These are phyloP conservation scores for Clonostachys rhizophaga DNA, from an alignment of 2,329 filamentous ascomycete genomes.

Conservation along the genomic window DNA sequence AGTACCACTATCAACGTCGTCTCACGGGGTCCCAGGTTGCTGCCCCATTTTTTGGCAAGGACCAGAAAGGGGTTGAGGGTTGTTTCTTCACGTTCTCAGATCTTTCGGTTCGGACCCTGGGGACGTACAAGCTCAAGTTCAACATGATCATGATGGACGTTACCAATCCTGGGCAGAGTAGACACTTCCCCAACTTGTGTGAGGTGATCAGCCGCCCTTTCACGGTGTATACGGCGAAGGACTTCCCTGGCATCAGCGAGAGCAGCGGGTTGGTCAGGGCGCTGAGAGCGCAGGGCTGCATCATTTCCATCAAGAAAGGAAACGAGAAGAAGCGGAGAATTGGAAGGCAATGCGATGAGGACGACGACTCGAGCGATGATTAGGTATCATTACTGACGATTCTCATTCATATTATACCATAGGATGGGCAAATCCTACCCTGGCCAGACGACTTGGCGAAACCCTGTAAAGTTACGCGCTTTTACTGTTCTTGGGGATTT, in stretches of 20 bases:
- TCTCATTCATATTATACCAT: too few species aligned
- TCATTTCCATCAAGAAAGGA: conserved; percentile 83
- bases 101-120: conserved; percentile 73
- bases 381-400: conserved; percentile 9
- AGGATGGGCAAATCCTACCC: too few species aligned
- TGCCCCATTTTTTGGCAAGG: conserved; percentile 70
- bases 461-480: too few species aligned
- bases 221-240: conserved; percentile 77
- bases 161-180: conserved; percentile 36
- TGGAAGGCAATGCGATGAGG: not conserved
- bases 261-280: conserved; percentile 70
- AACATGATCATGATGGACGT: conserved; percentile 69
- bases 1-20: conserved; percentile 67
- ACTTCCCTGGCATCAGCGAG: conserved; percentile 79
- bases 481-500: too few species aligned
- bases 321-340: conserved; percentile 56
- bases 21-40: conserved; percentile 78
- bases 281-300: conserved; percentile 74
- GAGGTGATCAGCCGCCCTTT: conserved; percentile 65
- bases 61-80: conserved; percentile 68
- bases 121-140: conserved; percentile 71
- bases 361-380: conserved; percentile 23
- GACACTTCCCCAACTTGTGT: conserved; percentile 43
- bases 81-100: conserved; percentile 87
- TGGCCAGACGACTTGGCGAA: too few species aligned